Base-by-base conservation (phyloP, 1,139 yeast species). In the Candida tropicalis region DNA sequence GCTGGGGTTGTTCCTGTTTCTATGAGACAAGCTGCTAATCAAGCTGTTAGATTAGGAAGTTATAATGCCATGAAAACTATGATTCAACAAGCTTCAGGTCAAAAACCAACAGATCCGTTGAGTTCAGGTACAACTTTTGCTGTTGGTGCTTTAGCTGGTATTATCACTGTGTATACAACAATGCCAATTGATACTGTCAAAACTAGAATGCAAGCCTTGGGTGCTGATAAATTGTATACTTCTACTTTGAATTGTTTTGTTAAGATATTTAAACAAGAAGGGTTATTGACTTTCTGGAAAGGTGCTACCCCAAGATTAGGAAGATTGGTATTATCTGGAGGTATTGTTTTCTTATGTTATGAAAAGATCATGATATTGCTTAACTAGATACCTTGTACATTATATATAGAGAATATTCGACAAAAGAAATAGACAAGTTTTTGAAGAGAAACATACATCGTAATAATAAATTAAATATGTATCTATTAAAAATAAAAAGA, bases 131-230 rank as follows among this genome's bases (percentile, higher is more conserved):
- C 90, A 49, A 93, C 98, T 0, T 93, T 93, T 65, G 77, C 82
- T 2, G 88, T 93, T 9, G 99, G 99, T 34, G 89, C 97, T 2
- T 76, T 89, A 56, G 96, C 97, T 1, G 99, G 99, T 22, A 75
- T 86, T 41, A 84, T 93, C 42, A 93, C 99, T 0, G 99, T 93
- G 13, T 93, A 93, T 65, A 73, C 96, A 3, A 93, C 99, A 8
- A 93, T 93, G 98, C 99, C 99, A 9, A 84, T 93, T 32, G 99
- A 93, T 62, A 93, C 98, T 0, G 97, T 93, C 50, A 93, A 93
- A 70, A 93, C 99, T 1, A 80, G 99, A 66, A 93, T 93, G 97
- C 99, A 93, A 70, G 87, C 96, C 23, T 74, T 93, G 53, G 95
- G 88, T 29, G 88, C 97, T 4, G 77, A 79, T 45, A 75, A 78